phyloP scores from a whole-genome alignment of 1,284 basidiomycete species.

The Sporisorium graminicola region DNA sequence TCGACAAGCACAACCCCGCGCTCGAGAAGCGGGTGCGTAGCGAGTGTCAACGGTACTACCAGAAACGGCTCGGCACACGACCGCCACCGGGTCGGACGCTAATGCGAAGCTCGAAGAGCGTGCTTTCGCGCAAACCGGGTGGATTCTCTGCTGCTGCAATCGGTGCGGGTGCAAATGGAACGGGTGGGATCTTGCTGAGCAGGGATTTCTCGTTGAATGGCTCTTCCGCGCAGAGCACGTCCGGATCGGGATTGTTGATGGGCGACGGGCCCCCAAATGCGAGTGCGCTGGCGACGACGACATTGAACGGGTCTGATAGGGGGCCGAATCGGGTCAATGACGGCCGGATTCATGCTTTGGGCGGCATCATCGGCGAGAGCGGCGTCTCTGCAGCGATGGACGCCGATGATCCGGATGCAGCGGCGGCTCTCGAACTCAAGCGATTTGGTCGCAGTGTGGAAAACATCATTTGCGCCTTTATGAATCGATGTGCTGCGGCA shows the following conservation, averaged over 20 bases:
- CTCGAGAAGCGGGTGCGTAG: conserved; percentile 63
- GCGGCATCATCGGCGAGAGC: conserved; percentile 54
- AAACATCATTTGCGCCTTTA: conserved; percentile 65
- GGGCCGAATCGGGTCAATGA: conserved; percentile 57
- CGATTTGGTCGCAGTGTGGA: conserved; percentile 60
- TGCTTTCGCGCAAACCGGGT: conserved; percentile 25
- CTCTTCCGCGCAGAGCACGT: conserved; percentile 1
- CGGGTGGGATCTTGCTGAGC: not conserved
- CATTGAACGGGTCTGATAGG: conserved; percentile 22
- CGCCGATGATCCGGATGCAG: conserved; percentile 56
- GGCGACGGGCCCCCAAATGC: conserved; percentile 10
- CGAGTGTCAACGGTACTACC: conserved; percentile 65
- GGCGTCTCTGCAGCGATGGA: conserved; percentile 52
- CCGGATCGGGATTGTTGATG: conserved; percentile 8
- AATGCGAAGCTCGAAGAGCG: conserved; percentile 41
- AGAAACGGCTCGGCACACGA: conserved; percentile 53
- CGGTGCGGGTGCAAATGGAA: not conserved
- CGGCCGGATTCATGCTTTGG: conserved; percentile 48
- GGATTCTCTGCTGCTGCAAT: conserved; percentile 22
- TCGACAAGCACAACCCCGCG: conserved; percentile 62
- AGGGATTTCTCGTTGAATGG: conserved; percentile 24
- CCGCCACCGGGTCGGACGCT: conserved; percentile 43
- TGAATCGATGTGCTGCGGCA: conserved; percentile 52
- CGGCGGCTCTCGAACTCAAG: conserved; percentile 58
- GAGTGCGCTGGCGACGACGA: conserved; percentile 14